Conservation (phyloP, 352 stramenopile species). For the Phytopythium sindhum region DNA sequence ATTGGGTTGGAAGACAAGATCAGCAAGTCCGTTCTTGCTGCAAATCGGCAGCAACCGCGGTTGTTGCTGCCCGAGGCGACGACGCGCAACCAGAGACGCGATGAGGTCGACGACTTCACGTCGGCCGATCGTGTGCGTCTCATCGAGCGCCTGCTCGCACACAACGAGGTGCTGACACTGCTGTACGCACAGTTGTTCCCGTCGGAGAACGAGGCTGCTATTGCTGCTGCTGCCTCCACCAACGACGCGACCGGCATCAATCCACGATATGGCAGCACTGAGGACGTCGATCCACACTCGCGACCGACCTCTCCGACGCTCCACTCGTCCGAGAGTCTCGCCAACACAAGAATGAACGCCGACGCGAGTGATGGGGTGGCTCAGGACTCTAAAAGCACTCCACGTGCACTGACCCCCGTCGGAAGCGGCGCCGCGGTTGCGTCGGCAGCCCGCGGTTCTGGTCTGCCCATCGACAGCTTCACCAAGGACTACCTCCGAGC, state of each 20-base stretch:
- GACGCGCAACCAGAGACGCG: slow-evolving; percentile 17
- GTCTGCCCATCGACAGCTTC: slow-evolving; percentile 40
- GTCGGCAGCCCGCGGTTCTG: slow-evolving; percentile 28
- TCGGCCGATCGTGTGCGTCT: slow-evolving; percentile 59
- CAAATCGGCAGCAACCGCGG: not conserved
- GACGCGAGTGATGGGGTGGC: slow-evolving; percentile 10
- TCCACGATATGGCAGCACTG: not conserved
- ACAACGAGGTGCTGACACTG: slow-evolving; percentile 76
- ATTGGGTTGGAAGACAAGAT: not conserved
- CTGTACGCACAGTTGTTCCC: slow-evolving; percentile 80
- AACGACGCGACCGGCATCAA: not conserved
- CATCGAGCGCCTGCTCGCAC: slow-evolving; percentile 70
- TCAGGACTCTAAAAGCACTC: slow-evolving; percentile 7
- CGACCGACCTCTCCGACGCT: slow-evolving; percentile 4
- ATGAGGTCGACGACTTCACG: slow-evolving; percentile 72
- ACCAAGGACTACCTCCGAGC: slow-evolving; percentile 54
- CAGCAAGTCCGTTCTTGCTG: not conserved
- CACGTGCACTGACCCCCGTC: slow-evolving; percentile 17
- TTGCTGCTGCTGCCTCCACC: not conserved
- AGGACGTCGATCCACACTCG: not conserved
- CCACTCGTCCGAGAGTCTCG: slow-evolving; percentile 16
- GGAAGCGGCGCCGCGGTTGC: slow-evolving; percentile 39
- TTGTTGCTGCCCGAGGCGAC: slow-evolving; percentile 9
- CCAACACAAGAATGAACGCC: slow-evolving; percentile 5
- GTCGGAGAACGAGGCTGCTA: slow-evolving; percentile 11